These are phyloP conservation scores for Cryphonectria naterciae DNA, from an alignment of 2,329 filamentous ascomycete genomes.

Conservation along the genomic window DNA sequence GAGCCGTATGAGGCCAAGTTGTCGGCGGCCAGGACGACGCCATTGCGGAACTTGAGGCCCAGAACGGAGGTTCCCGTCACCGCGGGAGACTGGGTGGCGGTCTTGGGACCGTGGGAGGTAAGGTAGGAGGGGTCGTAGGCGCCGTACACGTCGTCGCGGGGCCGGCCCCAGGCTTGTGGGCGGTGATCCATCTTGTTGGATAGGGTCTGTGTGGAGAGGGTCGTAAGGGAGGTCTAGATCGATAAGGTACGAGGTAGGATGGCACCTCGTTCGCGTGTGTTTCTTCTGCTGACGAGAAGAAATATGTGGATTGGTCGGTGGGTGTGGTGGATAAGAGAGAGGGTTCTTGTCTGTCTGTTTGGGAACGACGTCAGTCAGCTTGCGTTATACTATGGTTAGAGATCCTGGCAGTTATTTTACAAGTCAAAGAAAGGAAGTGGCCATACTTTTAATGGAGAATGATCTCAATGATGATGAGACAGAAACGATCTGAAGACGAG, in stretches of 20 bases:
- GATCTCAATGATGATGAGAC: background rate
- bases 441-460: background rate
- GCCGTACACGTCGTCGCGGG: constrained; percentile 96
- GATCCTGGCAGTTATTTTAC: background rate
- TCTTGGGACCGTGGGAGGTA: constrained; percentile 66
- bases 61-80: constrained; percentile 97
- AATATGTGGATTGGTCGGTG: background rate
- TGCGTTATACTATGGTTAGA: background rate
- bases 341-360: constrained; percentile 15
- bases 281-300: constrained; percentile 20
- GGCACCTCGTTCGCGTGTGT: constrained; percentile 25
- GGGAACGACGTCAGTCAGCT: constrained; percentile 26
- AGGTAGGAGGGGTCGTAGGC: constrained; percentile 89
- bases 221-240: background rate
- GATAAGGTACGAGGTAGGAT: background rate
- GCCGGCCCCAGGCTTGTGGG: constrained; percentile 75
- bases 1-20: constrained; percentile 98
- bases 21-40: constrained; percentile 95
- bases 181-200: constrained; percentile 66
- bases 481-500: background rate
- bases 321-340: background rate
- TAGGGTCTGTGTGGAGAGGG: background rate
- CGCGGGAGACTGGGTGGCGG: constrained; percentile 89
- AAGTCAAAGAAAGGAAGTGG: background rate
- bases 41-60: constrained; percentile 93